Conservation (phyloP, 2,329 filamentous ascomycete species). For the Didymella arachidicola region DNA sequence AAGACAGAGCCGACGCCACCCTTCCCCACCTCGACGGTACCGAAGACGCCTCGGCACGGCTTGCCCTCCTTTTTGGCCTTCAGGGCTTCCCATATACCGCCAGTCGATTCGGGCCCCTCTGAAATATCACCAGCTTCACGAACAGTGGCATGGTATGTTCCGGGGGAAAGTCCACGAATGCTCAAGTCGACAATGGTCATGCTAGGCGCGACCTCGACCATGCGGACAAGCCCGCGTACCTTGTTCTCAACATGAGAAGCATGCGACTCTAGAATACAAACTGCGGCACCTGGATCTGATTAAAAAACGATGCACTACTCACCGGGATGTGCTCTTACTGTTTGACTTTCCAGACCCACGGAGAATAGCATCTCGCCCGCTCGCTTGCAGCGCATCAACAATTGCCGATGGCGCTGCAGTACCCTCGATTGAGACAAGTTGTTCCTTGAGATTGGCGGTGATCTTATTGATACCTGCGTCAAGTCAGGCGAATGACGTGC, state of each 20-base stretch:
- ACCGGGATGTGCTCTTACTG: conserved; percentile 64
- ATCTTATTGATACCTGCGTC: conserved; percentile 78
- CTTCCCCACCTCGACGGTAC: conserved; percentile 75
- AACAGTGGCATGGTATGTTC: conserved; percentile 83
- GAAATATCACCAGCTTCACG: conserved; percentile 88
- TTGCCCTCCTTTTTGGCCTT: conserved; percentile 56
- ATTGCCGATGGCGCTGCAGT: conserved; percentile 91
- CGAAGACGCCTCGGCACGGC: conserved; percentile 69
- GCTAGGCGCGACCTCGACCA: conserved; percentile 85
- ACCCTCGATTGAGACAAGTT: conserved; percentile 84
- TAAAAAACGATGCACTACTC: conserved; percentile 5
- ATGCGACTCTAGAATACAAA: conserved; percentile 94
- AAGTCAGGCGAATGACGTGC: conserved; percentile 37
- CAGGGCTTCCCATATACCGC: conserved; percentile 76
- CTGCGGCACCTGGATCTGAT: conserved; percentile 70
- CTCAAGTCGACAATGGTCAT: conserved; percentile 88
- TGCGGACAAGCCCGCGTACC: conserved; percentile 86
- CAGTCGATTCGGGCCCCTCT: conserved; percentile 80
- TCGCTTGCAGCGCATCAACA: conserved; percentile 85
- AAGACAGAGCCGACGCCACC: conserved; percentile 82
- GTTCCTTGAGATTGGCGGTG: conserved; percentile 80
- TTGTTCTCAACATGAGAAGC: conserved; percentile 66
- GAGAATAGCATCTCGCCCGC: conserved; percentile 91
- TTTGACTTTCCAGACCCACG: conserved; percentile 86
- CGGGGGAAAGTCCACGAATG: conserved; percentile 79